Evolutionary conservation across 257 asterid genomes (phyloP), one percentile per base, ranked within the genome.

Genomic region (Solanum infundibuliforme): DNA sequence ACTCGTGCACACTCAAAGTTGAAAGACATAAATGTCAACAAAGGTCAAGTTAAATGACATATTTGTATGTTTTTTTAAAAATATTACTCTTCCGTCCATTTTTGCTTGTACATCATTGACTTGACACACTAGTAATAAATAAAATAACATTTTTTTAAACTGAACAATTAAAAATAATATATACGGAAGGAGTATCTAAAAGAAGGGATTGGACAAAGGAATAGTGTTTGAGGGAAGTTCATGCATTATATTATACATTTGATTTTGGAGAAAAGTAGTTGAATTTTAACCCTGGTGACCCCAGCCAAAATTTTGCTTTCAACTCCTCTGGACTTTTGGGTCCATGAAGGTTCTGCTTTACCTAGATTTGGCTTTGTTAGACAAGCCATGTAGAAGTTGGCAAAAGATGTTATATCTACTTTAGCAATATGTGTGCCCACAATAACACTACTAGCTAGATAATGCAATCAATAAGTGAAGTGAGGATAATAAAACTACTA

Each of bases 361-460:
- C 65, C 84, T 79, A 79, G 84, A 43, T 43, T 79, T 79, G 84
- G 65, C 84, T 79, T 79, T 79, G 84, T 79, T 25, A 79, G 84
- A 79, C 84, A 79, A 41, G 84, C 84, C 84, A 79, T 43, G 84
- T 43, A 79, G 84, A 46, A 41, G 84, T 43, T 65, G 84, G 65
- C 84, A 43, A 79, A 79, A 27, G 25, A 25, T 79, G 84, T 43
- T 79, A 25, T 79, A 79, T 79, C 65, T 79, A 25, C 84, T 79
- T 79, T 79, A 79, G 25, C 65, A 79, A 12, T 43, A 79, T 74
- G 55, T 27, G 84, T 43, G 65, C 84, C 84, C 84, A 79, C 84
- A 27, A 27, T 27, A 79, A 43, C 84, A 79, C 84, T 25, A 76
- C 14, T 79, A 55, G 65, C 65, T 55, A 27, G 36, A 43, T 43